Base-by-base conservation (phyloP, 805 yeast species). In the Pichia gijzeniarum region DNA sequence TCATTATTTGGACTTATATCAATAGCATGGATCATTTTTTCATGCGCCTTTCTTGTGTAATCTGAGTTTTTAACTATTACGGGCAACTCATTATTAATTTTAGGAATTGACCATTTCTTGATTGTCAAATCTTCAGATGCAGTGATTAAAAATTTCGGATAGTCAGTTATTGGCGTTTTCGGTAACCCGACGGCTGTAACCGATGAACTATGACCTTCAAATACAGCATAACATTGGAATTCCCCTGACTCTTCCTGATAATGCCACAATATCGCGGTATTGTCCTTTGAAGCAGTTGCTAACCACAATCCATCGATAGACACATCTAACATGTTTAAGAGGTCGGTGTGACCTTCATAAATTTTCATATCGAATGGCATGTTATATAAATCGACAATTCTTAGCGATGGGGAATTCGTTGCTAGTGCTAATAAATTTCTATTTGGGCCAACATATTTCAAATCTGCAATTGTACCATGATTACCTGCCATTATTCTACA, bases 31-130 rank as follows among this genome's bases (percentile, higher is more conserved):
- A 93, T 93, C 63, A 93, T 96, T 62, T 91, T 93, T 45, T 93
- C 98, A 62, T 93, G 99, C 1, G 97, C 98, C 58, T 90, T 79
- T 70, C 96, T 79, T 0, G 99, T 93, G 63, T 83, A 93, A 44
- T 81, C 88, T 2, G 96, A 85, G 2, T 72, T 68, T 54, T 73
- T 79, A 6, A 85, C 72, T 3, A 58, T 54, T 17, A 56, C 53
- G 4, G 55, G 47, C 12, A 48, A 43, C 27, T 39, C 35, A 7
- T 20, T 20, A 28, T 35, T 35, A 7, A 35, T 67, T 44, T 66
- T 67, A 5, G 90, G 88, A 25, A 89, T 75, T 38, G 71, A 72
- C 96, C 96, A 89, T 61, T 81, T 82, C 61, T 89, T 89, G 32
- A 89, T 73, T 0, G 96, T 89, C 55, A 86, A 71, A 62, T 89